Evolutionary conservation across 768 basidiomycete genomes (phyloP), one percentile per base, ranked within the genome.

Genomic region (Hygrocybe punicea): DNA sequence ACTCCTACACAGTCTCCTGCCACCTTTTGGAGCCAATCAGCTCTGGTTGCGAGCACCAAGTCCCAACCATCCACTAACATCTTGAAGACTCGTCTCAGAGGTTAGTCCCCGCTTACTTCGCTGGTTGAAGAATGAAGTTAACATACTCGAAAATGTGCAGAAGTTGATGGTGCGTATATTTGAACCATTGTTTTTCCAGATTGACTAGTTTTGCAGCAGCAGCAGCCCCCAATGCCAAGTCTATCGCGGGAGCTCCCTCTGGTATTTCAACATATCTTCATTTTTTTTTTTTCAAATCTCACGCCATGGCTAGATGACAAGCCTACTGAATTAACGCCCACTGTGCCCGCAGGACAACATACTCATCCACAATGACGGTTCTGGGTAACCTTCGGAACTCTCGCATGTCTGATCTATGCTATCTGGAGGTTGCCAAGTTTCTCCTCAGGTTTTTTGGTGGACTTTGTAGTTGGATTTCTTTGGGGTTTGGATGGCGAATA

Each of bases 351-450:
- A 14, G 24, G 14, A 19, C 24, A 21, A 14, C 23, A 49, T n/a
- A 49, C 48, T 11, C 21, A 49, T n/a, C 13, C 48, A 49, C 57
- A 54, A 48, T 64, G 63, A 64, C 59, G 60, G 54, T 57, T 60
- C 61, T 60, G 56, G 63, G 63, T 54, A 53, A 59, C 60, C 60
- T 58, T 61, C 50, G 57, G 52, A 40, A 54, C 49, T 34, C 14
- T 46, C 47, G 46, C 47, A 53, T 55, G 62, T 23, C 51, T 58
- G 53, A 54, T 53, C 61, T 59, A 58, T 61, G 45, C 53, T 47
- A 45, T 62, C 55, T 55, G 55, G 57, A 62, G 65, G 68, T 65
- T 67, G 69, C 68, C 68, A 64, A 61, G 66, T 37, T 58, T 19
- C 14, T 61, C 19, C 55, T 50, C 53, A 60, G 56, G 54, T 29